Evolutionary conservation across 345 rosid genomes (phyloP), one percentile per base, ranked within the genome.

Genomic region (Citrus reticulata): DNA sequence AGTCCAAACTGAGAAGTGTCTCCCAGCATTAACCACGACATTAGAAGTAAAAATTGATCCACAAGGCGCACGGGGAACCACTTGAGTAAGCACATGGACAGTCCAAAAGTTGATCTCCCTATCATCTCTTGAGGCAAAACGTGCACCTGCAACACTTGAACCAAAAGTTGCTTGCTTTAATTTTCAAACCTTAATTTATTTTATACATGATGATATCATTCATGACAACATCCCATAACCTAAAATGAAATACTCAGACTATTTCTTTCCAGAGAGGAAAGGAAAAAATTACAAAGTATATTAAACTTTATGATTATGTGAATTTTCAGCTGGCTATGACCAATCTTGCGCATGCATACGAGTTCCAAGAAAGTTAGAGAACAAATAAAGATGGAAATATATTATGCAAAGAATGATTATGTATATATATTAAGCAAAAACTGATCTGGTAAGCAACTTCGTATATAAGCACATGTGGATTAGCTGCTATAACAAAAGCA

Each of bases 61-160:
- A 92, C 97, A 3, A 92, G 83, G 68, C 81, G 76, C 60, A 87
- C 55, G 10, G 97, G 94, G 39, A 95, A 78, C 98, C 95, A 95
- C 84, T 95, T 90, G 70, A 93, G 93, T 75, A 95, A 69, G 84
- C 89, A 89, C 88, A 90, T 91, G 61, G 95, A 81, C 54, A 95
- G 32, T n/a, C 91, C 95, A 68, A 95, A 95, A 67, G 97, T 93
- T 57, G 98, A 93, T 73, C 80, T 78, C 16, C 98, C 97, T 7
- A 95, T 83, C 89, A 95, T 91, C 88, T 93, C 91, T 81, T 87
- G 97, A 8, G 98, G 98, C 86, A 95, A 83, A 75, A 95, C 91
- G 86, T 95, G 98, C 81, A 95, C 91, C 98, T 95, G 85, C 79
- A 78, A 78, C 49, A 17, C 16, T 24, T n/a, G 49, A 64, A 29